Evolutionary conservation across 768 basidiomycete species (phyloP).

Genomic region (Sarcodon aspratus): DNA sequence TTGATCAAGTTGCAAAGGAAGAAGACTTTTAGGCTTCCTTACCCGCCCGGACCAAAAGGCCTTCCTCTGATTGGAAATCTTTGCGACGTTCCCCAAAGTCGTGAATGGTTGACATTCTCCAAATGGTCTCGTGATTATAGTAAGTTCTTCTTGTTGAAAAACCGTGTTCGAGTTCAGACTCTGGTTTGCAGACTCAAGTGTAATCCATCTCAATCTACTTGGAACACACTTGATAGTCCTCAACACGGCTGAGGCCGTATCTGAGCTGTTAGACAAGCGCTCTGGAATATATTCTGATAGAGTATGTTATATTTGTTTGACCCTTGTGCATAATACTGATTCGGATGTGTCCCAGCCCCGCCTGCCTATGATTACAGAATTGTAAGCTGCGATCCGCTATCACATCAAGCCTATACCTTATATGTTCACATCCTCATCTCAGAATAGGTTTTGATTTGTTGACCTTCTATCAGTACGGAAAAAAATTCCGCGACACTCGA

Average conservation of each 20-base stretch:
- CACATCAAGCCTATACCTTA: slow-evolving; percentile 2
- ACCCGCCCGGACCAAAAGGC: no score
- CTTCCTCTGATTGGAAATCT: no score
- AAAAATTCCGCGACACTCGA: no score
- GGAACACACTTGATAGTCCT: slow-evolving; percentile 10
- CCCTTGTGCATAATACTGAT: not conserved
- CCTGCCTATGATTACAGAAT: no score
- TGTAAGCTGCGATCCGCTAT: not conserved
- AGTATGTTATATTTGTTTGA: slow-evolving; percentile 8
- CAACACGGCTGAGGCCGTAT: slow-evolving; percentile 10
- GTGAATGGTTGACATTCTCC: slow-evolving; percentile 1
- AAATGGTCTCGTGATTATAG: slow-evolving; percentile 1
- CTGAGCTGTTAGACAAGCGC: slow-evolving; percentile 16
- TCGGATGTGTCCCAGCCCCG: not conserved
- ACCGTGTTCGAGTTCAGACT: slow-evolving; percentile 1
- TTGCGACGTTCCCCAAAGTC: not conserved
- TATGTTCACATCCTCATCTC: no score
- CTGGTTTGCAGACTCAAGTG: slow-evolving; percentile 3
- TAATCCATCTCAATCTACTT: slow-evolving; percentile 10
- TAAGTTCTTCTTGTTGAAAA: slow-evolving; percentile 1
- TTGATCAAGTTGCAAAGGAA: not conserved
- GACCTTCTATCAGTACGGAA: no score
- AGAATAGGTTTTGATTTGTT: no score
- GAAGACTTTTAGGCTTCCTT: no score
- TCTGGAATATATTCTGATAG: slow-evolving; percentile 10